phyloP scores from a whole-genome alignment of 2,329 filamentous ascomycete genomes.

The Tolypocladium sp. region DNA sequence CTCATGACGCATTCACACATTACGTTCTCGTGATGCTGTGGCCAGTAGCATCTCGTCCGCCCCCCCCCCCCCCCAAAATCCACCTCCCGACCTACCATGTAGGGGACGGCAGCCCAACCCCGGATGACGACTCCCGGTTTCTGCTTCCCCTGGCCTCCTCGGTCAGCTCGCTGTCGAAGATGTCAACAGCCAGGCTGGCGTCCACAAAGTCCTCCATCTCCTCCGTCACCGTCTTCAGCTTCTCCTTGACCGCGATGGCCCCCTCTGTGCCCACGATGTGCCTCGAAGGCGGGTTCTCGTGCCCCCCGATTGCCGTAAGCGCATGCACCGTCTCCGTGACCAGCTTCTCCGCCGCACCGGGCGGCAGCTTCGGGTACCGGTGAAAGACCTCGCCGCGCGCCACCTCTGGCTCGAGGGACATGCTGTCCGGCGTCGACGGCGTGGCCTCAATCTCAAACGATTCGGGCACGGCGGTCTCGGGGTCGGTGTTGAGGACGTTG shows the following conservation, averaged over 20 bases:
- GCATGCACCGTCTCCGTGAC: slow-evolving; percentile 88
- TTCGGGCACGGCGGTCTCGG: slow-evolving; percentile 45
- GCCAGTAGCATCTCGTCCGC: neutral
- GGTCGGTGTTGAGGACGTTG: slow-evolving; percentile 68
- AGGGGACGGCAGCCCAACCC: neutral
- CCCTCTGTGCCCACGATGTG: slow-evolving; percentile 93
- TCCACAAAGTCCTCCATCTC: slow-evolving; percentile 95
- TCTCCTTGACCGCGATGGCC: slow-evolving; percentile 82
- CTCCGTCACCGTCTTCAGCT: slow-evolving; percentile 90
- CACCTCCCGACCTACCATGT: neutral
- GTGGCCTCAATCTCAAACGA: slow-evolving; percentile 16
- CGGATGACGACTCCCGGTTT: neutral
- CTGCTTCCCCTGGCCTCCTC: slow-evolving; percentile 38
- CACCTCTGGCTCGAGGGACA: slow-evolving; percentile 21
- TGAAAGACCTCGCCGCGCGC: slow-evolving; percentile 42
- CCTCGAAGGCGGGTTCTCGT: slow-evolving; percentile 88
- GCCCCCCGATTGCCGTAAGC: slow-evolving; percentile 82
- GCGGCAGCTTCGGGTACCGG: slow-evolving; percentile 66
- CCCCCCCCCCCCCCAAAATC: too few relatives aligned
- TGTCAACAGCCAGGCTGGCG: slow-evolving; percentile 77
- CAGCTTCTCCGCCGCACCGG: slow-evolving; percentile 59
- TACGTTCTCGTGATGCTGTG: too few relatives aligned
- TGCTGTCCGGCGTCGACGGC: slow-evolving; percentile 20
- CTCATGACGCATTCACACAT: too few relatives aligned
- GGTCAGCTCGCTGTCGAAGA: slow-evolving; percentile 49